These are phyloP conservation scores for Trichoderma breve DNA, from an alignment of 2,329 filamentous ascomycete species.

Conservation along the genomic window DNA sequence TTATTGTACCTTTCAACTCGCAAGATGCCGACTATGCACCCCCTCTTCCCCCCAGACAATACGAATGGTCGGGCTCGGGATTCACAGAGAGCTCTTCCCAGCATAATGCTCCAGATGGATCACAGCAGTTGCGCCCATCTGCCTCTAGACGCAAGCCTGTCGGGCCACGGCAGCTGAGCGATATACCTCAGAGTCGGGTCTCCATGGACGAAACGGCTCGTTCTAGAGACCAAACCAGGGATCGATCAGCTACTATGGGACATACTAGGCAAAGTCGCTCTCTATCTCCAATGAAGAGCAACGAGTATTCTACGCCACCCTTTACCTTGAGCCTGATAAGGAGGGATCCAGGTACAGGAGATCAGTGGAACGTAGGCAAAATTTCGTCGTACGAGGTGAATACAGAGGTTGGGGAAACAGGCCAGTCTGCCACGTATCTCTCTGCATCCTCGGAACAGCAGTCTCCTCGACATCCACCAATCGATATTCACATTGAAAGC, in stretches of 20 bases:
- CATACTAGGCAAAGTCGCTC: slow-evolving; percentile 28
- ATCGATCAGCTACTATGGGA: background rate
- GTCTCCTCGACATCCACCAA: slow-evolving; percentile 37
- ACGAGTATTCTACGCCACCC: slow-evolving; percentile 32
- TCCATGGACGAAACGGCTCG: background rate
- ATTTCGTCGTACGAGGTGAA: slow-evolving; percentile 56
- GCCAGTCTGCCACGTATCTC: slow-evolving; percentile 26
- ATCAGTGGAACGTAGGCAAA: slow-evolving; percentile 73
- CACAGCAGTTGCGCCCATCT: slow-evolving; percentile 21
- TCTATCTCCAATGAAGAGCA: slow-evolving; percentile 39
- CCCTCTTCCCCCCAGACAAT: slow-evolving; percentile 18
- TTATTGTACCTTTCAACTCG: slow-evolving; percentile 26
- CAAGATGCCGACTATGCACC: slow-evolving; percentile 21
- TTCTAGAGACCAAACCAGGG: background rate
- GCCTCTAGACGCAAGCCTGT: slow-evolving; percentile 31
- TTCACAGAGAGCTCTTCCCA: slow-evolving; percentile 12
- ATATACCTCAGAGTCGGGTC: background rate
- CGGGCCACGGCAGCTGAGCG: slow-evolving; percentile 26
- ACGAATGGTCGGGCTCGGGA: slow-evolving; percentile 18
- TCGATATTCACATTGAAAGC: slow-evolving; percentile 53
- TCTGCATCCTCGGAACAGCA: slow-evolving; percentile 21
- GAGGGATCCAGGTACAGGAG: slow-evolving; percentile 65
- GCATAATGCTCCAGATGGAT: slow-evolving; percentile 17
- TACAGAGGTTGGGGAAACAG: slow-evolving; percentile 25
- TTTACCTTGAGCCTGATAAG: slow-evolving; percentile 66